Percentiles rank a stretch among this genome's conserved stretches.
Evolutionary conservation across 768 basidiomycete species (phyloP).

Genomic region (Rhizopogon rudus): DNA sequence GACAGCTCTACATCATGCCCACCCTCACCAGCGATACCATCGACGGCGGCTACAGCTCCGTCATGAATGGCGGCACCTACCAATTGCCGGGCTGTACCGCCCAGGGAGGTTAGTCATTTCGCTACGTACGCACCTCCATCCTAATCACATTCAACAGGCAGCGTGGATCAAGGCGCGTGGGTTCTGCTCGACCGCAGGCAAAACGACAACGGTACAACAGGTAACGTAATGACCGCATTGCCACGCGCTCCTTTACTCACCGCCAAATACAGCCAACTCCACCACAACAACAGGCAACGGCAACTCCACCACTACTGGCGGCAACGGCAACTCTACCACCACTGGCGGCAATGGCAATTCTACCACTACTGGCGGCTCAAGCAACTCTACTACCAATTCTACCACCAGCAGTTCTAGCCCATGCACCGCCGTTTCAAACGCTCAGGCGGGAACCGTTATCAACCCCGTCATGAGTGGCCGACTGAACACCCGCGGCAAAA

Average conservation of each 20-base stretch:
- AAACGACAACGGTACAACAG: constrained; percentile 29
- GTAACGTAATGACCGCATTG: constrained; percentile 11
- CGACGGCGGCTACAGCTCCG: constrained; percentile 25
- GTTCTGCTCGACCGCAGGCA: constrained; percentile 7
- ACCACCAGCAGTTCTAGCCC: constrained; percentile 25
- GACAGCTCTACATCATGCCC: constrained; percentile 52
- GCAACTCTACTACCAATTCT: constrained; percentile 6
- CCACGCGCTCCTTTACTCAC: neutral
- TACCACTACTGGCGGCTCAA: constrained; percentile 5
- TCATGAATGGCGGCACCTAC: constrained; percentile 36
- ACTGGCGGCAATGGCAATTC: constrained; percentile 21
- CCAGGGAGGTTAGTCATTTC: neutral
- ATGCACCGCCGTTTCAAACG: constrained; percentile 41
- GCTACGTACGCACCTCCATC: neutral
- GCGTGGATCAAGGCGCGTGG: constrained; percentile 19
- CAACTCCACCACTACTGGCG: neutral
- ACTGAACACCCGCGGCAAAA: constrained; percentile 44
- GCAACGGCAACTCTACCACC: constrained; percentile 1
- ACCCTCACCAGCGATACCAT: constrained; percentile 52
- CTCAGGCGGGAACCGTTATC: constrained; percentile 31
- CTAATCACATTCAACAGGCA: constrained; percentile 3
- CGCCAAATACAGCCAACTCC: neutral
- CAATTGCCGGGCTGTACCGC: constrained; percentile 33
- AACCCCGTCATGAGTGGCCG: constrained; percentile 53
- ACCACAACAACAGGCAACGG: constrained; percentile 6